These are phyloP conservation scores for Umbellularia californica DNA, from an alignment of 164 flowering plant genomes.

Conservation along the genomic window DNA sequence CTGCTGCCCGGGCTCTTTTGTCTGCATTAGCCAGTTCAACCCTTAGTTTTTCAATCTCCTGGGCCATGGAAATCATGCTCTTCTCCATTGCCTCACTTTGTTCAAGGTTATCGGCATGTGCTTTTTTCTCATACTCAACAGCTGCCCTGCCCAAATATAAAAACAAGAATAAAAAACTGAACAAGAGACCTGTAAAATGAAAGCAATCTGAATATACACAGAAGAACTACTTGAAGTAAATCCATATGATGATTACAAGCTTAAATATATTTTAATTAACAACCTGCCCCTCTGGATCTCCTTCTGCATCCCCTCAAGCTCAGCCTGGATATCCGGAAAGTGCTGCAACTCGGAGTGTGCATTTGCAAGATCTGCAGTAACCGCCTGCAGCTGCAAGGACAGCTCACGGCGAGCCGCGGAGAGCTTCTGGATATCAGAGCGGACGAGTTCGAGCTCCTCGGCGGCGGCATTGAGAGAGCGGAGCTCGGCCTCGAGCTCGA, in stretches of 20 bases:
- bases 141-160: slow-evolving; percentile 43
- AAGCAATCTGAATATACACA: not conserved
- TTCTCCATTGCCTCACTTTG: slow-evolving; percentile 57
- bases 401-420: slow-evolving; percentile 30
- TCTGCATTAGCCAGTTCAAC: slow-evolving; percentile 65
- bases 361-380: slow-evolving; percentile 33
- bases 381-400: slow-evolving; percentile 28
- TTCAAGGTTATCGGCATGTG: slow-evolving; percentile 44
- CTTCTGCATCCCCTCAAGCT: slow-evolving; percentile 41
- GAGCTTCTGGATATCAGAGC: slow-evolving; percentile 45
- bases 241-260: not conserved
- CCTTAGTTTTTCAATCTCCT: slow-evolving; percentile 51
- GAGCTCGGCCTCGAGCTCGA: slow-evolving; percentile 56
- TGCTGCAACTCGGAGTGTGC: slow-evolving; percentile 32
- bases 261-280: too few relatives aligned
- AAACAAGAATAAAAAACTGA: not conserved
- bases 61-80: slow-evolving; percentile 38
- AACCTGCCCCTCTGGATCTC: slow-evolving; percentile 81
- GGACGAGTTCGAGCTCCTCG: slow-evolving; percentile 50
- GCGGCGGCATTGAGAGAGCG: slow-evolving; percentile 33
- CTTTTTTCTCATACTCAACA: slow-evolving; percentile 63
- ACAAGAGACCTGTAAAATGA: not conserved
- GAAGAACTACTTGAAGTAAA: not conserved
- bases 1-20: slow-evolving; percentile 57
- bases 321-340: slow-evolving; percentile 32